Base-by-base conservation (phyloP, 2,329 filamentous ascomycete species). In the Aureobasidium subglaciale region DNA sequence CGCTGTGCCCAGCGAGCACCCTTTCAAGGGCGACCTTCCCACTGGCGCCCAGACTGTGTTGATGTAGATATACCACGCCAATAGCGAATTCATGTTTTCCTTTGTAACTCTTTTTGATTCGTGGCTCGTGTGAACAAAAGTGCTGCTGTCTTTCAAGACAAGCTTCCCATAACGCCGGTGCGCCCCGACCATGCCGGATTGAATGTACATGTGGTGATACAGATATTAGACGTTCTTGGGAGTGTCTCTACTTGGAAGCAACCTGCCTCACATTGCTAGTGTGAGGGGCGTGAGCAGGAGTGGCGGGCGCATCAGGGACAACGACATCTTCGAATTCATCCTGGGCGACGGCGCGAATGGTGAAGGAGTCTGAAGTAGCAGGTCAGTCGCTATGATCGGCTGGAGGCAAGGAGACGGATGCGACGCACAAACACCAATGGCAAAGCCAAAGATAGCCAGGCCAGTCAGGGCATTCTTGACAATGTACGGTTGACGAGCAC, bases 281-380 rank as follows among this genome's bases (percentile, higher is more conserved):
- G 48, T 63, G 56, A 24, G 62, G 63, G 16, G 62, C 59, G 25
- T 73, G 69, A 35, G 73, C 65, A n/a, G 75, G 70, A 58, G 78
- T 73, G 48, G 73, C 70, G 45, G 88, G 86, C 52, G 80, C 77
- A 68, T 89, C 87, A 25, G 93, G 93, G 34, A 97, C 86, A 68
- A 90, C 85, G 64, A 97, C 91, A 69, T 99, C 93, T 57, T 91
- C 88, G 75, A 99, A 99, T 63, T 96, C 89, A 71, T 97, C 93
- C 73, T 97, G 93, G 40, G 92, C 90, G 67, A 99, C 88, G 55
- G 89, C 90, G 62, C 78, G 82, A 68, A 99, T 86, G 38, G 85
- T 88, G 70, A 82, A 88, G 55, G 79, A 74, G 67, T 88, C 85
- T 87, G 58, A 30, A 45, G 27, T n/a, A 11, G 8, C 16, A 10